These are phyloP conservation scores for Podaxis sp. DNA, from an alignment of 768 basidiomycete species.

Conservation along the genomic window DNA sequence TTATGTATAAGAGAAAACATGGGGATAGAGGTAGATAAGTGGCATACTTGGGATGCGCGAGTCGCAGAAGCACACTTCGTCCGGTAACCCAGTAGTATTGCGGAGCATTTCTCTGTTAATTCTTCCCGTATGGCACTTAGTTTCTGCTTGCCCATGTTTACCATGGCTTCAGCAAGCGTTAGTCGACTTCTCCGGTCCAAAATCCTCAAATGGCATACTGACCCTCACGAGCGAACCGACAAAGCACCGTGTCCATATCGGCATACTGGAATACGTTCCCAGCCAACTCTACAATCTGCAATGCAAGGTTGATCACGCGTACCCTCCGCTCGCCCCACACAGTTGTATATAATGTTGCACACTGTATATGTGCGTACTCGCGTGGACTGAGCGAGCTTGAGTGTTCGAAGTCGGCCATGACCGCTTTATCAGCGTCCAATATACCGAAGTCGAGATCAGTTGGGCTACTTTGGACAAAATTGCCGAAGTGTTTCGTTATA, in stretches of 20 bases:
- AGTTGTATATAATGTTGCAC: slow-evolving; percentile 84
- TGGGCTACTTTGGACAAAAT: slow-evolving; percentile 60
- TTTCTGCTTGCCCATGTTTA: slow-evolving; percentile 51
- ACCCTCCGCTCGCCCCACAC: slow-evolving; percentile 75
- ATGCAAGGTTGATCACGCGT: slow-evolving; percentile 78
- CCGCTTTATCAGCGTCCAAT: slow-evolving; percentile 76
- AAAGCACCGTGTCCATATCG: slow-evolving; percentile 82
- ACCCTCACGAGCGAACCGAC: slow-evolving; percentile 78
- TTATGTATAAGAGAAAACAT: background rate
- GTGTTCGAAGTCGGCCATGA: slow-evolving; percentile 75
- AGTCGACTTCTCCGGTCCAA: background rate
- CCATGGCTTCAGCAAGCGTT: slow-evolving; percentile 53
- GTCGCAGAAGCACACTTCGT: slow-evolving; percentile 83
- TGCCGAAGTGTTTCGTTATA: slow-evolving; percentile 63
- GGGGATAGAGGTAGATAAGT: background rate
- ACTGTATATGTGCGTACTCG: slow-evolving; percentile 75
- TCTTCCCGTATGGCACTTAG: slow-evolving; percentile 79
- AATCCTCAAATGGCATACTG: slow-evolving; percentile 16
- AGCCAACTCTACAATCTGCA: slow-evolving; percentile 79
- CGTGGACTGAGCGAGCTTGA: slow-evolving; percentile 64
- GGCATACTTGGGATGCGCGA: slow-evolving; percentile 67
- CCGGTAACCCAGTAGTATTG: slow-evolving; percentile 81
- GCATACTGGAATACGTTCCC: slow-evolving; percentile 89
- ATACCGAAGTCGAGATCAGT: slow-evolving; percentile 78
- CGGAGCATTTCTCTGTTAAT: slow-evolving; percentile 78